Evolutionary conservation across 2,329 filamentous ascomycete genomes (phyloP), one percentile per base, ranked within the genome.

Genomic region (Exophiala sp.): DNA sequence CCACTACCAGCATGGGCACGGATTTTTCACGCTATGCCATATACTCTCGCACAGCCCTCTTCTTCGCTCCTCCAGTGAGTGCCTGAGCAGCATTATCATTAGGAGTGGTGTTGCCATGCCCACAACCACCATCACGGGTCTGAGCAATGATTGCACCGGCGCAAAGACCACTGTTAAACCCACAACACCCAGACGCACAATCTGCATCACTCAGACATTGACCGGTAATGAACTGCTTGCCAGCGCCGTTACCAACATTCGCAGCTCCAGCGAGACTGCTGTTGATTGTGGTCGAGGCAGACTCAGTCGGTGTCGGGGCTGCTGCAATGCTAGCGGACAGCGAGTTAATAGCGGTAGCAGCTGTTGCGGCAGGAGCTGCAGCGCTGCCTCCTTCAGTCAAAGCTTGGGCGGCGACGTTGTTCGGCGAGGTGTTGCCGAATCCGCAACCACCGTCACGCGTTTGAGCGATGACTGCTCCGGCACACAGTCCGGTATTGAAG

Each of bases 141-240:
- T 58, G 58, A 1, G 59, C 59, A 34, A 62, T 58, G 7, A 62
- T 48, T 1, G 59, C 54, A 6, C 70, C 69, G 1, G 67, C 66
- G 43, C 69, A 72, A 24, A 63, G 63, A 5, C 68, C 68, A 21
- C 58, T 59, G 14, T 66, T 66, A 60, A 68, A 68, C 6, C 67
- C 69, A 57, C 70, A 72, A 60, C 70, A 72, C 11, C 63, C 65
- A 16, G 66, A 66, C 3, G 68, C 68, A 44, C 71, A 73, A 53
- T 72, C 69, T 4, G 69, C 69, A 48, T 72, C 69, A 3, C 67
- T 66, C 2, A 61, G 58, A 44, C 71, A 73, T 6, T 65, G 49
- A 1, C 70, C 71, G 12, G 70, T 72, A 61, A 73, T 71, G 63
- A 72, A 73, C 50, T 73, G 71, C 3, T 59, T 68, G 32, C 65